Conservation (phyloP, 495 filamentous ascomycete genomes). For the Penicillium cosmopolitanum region DNA sequence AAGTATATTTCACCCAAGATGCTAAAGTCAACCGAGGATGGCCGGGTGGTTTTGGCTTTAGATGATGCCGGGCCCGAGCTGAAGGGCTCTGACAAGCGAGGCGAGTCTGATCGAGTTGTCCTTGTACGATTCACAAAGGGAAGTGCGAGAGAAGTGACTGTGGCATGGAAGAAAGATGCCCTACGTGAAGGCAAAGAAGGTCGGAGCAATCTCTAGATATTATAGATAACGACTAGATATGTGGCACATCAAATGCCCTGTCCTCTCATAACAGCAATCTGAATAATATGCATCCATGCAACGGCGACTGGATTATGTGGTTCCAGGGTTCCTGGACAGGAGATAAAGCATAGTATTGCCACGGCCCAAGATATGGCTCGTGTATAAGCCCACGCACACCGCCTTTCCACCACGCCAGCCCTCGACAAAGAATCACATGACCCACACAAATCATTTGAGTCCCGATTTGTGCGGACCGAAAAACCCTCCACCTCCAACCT, state of each 20-base stretch:
- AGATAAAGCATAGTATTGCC: slow-evolving; percentile 22
- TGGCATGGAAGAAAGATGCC: slow-evolving; percentile 57
- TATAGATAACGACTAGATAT: neutral
- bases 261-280: neutral
- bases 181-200: slow-evolving; percentile 31
- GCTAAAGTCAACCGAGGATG: slow-evolving; percentile 59
- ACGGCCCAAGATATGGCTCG: slow-evolving; percentile 14
- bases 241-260: neutral
- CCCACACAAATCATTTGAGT: slow-evolving; percentile 48
- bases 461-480: slow-evolving; percentile 30
- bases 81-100: slow-evolving; percentile 59
- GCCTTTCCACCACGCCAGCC: slow-evolving; percentile 31
- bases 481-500: slow-evolving; percentile 40
- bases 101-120: slow-evolving; percentile 75
- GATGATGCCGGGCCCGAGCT: slow-evolving; percentile 75
- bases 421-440: slow-evolving; percentile 56
- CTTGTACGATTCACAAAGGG: slow-evolving; percentile 66
- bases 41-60: slow-evolving; percentile 65
- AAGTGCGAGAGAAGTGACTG: slow-evolving; percentile 56
- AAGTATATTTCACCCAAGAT: slow-evolving; percentile 76
- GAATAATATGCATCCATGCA: neutral
- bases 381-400: slow-evolving; percentile 19
- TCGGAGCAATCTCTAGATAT: slow-evolving; percentile 34
- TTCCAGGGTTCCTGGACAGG: neutral
- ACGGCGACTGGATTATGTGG: too few species aligned